A percentile compares a stretch with the other conserved stretches of the same genome.
These are phyloP conservation scores for Oryza brachyantha DNA, from an alignment of 176 grass and related monocot species.

Conservation along the genomic window DNA sequence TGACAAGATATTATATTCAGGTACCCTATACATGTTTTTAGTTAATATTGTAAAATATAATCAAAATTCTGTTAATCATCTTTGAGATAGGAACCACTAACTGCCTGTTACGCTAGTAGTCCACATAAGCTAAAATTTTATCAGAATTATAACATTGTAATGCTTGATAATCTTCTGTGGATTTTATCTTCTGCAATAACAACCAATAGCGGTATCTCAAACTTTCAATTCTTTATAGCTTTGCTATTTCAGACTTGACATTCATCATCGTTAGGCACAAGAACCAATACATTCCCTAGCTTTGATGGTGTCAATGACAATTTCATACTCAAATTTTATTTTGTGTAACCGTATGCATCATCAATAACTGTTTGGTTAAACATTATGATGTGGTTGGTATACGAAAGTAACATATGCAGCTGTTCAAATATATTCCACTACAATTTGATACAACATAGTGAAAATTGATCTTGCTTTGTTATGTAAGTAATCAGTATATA, in stretches of 20 bases:
- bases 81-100: neutral
- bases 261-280: neutral
- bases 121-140: neutral
- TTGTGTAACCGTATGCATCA: too few relatives aligned
- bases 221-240: neutral
- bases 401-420: too few relatives aligned
- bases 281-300: too few relatives aligned
- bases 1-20: neutral
- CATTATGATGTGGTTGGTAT: too few relatives aligned
- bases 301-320: too few relatives aligned
- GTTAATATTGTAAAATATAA: neutral
- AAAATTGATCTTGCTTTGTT: neutral
- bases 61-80: neutral
- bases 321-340: too few relatives aligned
- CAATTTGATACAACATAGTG: neutral
- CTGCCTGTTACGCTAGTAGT: neutral
- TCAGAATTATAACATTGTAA: neutral
- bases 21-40: neutral
- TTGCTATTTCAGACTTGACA: neutral
- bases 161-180: neutral
- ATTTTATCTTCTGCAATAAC: neutral
- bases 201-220: neutral
- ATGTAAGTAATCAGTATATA: neutral
- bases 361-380: too few relatives aligned
- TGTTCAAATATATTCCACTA: neutral